Conservation (phyloP, 495 filamentous ascomycete species). For the Lasiosphaeria miniovina region DNA sequence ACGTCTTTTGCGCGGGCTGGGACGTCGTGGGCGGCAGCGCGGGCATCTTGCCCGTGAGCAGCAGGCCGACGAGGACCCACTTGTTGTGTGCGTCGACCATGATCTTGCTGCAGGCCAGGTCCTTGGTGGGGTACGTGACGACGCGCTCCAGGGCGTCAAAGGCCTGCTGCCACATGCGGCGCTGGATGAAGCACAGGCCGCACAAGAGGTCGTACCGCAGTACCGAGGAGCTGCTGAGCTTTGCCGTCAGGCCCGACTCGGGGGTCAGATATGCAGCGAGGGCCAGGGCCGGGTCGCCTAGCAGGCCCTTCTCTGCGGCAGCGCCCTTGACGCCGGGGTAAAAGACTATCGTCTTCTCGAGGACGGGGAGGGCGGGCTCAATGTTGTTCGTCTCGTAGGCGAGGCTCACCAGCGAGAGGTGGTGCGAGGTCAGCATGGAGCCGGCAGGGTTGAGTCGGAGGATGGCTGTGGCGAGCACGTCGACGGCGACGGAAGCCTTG, state of each 20-base stretch:
- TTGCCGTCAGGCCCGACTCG: constrained; percentile 55
- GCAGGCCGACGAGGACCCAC: constrained; percentile 76
- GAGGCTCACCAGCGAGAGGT: constrained; percentile 58
- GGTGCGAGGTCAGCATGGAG: constrained; percentile 65
- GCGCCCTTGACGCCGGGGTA: constrained; percentile 51
- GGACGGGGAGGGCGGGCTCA: constrained; percentile 57
- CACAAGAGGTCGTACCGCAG: constrained; percentile 77
- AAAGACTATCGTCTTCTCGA: constrained; percentile 66
- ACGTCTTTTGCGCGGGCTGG: constrained; percentile 51
- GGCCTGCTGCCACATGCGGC: constrained; percentile 70
- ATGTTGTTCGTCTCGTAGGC: constrained; percentile 53
- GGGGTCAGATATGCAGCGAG: constrained; percentile 52
- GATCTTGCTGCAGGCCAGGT: constrained; percentile 60
- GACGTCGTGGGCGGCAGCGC: constrained; percentile 37
- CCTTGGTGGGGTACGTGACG: constrained; percentile 59
- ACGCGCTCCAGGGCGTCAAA: constrained; percentile 66
- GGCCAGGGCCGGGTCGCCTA: constrained; percentile 34
- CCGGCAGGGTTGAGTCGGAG: constrained; percentile 70
- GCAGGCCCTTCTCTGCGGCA: constrained; percentile 15
- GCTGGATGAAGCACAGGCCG: constrained; percentile 73
- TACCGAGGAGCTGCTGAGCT: constrained; percentile 56
- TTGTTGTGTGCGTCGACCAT: constrained; percentile 93
- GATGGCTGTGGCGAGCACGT: constrained; percentile 61
- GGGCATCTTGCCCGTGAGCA: constrained; percentile 64
- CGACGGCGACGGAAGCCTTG: constrained; percentile 58